Evolutionary conservation across 139 green algal genomes (phyloP).

Genomic region (Closterium sp.): DNA sequence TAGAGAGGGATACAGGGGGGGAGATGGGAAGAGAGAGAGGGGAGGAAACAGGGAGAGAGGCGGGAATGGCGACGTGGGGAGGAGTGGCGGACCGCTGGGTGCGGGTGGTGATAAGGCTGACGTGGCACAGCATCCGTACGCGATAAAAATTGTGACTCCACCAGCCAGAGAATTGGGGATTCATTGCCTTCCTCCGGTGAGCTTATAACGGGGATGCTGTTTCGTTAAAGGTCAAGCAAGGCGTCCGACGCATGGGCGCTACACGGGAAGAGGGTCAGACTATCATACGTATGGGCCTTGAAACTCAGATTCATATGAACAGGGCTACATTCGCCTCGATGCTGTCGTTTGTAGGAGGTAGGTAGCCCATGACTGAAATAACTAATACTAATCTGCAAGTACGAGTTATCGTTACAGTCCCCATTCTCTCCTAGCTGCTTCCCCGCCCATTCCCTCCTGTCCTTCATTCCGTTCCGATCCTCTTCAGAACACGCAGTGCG

Average conservation of each 20-base stretch:
- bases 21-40: background rate
- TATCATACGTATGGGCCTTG: too few relatives aligned
- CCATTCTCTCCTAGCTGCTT: too few relatives aligned
- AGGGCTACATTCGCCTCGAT: too few relatives aligned
- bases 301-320: too few relatives aligned
- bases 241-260: too few relatives aligned
- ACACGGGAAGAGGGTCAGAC: too few relatives aligned
- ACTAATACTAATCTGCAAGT: background rate
- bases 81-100: background rate
- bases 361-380: background rate
- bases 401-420: background rate
- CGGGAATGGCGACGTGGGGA: background rate
- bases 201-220: background rate
- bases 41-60: background rate
- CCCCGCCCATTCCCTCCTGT: too few relatives aligned
- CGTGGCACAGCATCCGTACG: background rate
- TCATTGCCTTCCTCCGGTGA: background rate
- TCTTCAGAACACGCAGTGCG: background rate
- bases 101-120: background rate
- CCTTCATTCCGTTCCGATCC: too few relatives aligned
- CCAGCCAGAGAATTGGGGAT: background rate
- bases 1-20: background rate
- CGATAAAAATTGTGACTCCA: background rate
- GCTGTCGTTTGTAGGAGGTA: too few relatives aligned
- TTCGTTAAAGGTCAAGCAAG: background rate